These are phyloP conservation scores for Brassica hybrid DNA, from an alignment of 441 rosid species.

Conservation along the genomic window DNA sequence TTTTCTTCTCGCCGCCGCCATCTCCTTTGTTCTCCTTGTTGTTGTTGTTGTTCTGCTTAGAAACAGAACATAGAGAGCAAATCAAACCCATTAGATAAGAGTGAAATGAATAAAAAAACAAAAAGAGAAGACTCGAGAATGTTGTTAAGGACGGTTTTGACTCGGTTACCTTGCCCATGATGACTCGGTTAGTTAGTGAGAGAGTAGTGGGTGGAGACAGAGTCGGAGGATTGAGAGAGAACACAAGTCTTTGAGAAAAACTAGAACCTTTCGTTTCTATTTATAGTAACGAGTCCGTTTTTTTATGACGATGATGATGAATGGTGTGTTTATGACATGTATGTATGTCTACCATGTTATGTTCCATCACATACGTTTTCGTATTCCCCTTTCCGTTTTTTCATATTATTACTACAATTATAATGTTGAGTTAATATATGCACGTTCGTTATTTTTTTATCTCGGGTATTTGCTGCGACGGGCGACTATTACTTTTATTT, in stretches of 20 bases:
- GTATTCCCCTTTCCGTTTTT: not conserved
- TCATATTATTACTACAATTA: not conserved
- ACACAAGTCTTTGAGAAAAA: not conserved
- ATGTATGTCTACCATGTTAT: not conserved
- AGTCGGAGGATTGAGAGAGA: conserved; percentile 1
- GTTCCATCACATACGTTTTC: not conserved
- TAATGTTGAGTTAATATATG: not conserved
- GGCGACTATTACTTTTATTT: not conserved
- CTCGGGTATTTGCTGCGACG: not conserved
- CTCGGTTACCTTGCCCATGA: conserved; percentile 9
- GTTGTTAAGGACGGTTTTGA: conserved; percentile 5
- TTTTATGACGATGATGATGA: not conserved
- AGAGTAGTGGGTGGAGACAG: conserved; percentile 11
- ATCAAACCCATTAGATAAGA: conserved; percentile 4
- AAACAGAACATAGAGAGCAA: not conserved
- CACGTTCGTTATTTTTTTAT: not conserved
- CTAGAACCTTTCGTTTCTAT: conserved; percentile 2
- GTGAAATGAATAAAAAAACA: not conserved
- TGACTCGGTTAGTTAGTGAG: conserved; percentile 4
- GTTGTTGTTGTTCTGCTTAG: not conserved
- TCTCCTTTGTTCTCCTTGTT: conserved; percentile 21
- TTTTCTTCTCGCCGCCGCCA: conserved; percentile 30
- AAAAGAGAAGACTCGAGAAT: not conserved
- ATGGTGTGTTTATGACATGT: not conserved
- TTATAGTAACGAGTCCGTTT: not conserved